Conservation (phyloP, 139 green algal genomes). For the Coccomyxa sp. region DNA sequence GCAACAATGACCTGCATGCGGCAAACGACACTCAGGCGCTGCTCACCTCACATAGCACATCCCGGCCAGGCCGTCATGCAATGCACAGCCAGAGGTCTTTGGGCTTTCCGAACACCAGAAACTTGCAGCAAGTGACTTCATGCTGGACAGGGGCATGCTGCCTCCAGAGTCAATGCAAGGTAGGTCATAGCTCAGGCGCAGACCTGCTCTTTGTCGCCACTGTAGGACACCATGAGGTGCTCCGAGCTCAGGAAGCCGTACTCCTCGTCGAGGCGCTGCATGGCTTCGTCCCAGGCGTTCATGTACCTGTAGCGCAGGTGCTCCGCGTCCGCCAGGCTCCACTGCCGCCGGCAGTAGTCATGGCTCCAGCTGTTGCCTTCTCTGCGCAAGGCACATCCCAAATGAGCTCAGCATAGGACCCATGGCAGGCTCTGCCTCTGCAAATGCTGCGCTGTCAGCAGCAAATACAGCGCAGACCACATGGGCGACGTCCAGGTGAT, state of each 20-base stretch:
- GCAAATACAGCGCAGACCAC: no score
- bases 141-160: no score
- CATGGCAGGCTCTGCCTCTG: not conserved
- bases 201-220: conserved; percentile 55
- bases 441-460: no score
- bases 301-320: conserved; percentile 87
- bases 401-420: not conserved
- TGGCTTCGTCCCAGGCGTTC: conserved; percentile 68
- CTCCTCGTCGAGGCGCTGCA: conserved; percentile 68
- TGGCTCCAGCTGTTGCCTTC: conserved; percentile 95
- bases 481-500: no score
- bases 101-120: not conserved
- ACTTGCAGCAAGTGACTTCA: not conserved
- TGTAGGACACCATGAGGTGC: conserved; percentile 27
- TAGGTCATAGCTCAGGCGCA: no score
- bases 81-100: not conserved
- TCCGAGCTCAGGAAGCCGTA: conserved; percentile 45
- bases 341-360: conserved; percentile 80
- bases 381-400: conserved; percentile 29
- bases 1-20: conserved; percentile 79
- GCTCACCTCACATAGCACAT: no score
- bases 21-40: not conserved
- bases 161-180: no score
- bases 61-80: no score
- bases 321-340: conserved; percentile 50